Percentiles rank a stretch among this genome's conserved stretches.
Conservation (phyloP, 805 yeast species). For the Teunomyces atbi region DNA sequence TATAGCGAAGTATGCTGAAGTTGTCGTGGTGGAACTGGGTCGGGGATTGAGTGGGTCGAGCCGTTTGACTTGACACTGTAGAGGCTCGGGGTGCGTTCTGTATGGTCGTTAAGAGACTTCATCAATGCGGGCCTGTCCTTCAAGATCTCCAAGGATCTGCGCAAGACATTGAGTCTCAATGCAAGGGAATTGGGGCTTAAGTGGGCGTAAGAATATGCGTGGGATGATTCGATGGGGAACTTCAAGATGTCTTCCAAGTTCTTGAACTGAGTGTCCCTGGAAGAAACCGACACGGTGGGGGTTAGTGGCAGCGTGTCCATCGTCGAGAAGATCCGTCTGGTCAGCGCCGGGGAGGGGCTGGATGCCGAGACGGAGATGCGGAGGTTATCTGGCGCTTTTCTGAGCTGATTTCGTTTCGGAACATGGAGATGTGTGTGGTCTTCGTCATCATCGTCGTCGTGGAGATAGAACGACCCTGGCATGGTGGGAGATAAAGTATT, state of each 20-base stretch:
- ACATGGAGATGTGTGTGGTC: constrained; percentile 3
- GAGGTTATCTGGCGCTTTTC: neutral
- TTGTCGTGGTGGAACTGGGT: neutral
- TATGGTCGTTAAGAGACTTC: constrained; percentile 17
- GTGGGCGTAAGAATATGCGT: constrained; percentile 82
- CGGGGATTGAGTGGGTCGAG: constrained; percentile 6
- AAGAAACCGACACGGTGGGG: neutral
- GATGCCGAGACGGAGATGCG: neutral
- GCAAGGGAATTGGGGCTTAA: constrained; percentile 79
- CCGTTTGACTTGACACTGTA: constrained; percentile 11
- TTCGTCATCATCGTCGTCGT: constrained; percentile 9
- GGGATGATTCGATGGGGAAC: constrained; percentile 78
- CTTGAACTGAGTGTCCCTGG: constrained; percentile 8
- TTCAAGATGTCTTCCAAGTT: constrained; percentile 44
- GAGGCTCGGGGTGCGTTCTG: constrained; percentile 2
- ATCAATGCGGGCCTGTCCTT: constrained; percentile 58
- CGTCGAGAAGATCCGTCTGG: neutral
- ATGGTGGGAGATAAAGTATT: neutral
- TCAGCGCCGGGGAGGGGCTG: neutral
- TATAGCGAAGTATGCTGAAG: constrained; percentile 10
- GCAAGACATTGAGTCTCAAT: constrained; percentile 68
- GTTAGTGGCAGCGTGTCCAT: neutral
- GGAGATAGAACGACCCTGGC: constrained; percentile 9
- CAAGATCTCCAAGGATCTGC: constrained; percentile 71
- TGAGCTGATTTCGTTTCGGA: constrained; percentile 5